Conservation (phyloP, 805 yeast genomes). For the Ogataea wickerhamii region DNA sequence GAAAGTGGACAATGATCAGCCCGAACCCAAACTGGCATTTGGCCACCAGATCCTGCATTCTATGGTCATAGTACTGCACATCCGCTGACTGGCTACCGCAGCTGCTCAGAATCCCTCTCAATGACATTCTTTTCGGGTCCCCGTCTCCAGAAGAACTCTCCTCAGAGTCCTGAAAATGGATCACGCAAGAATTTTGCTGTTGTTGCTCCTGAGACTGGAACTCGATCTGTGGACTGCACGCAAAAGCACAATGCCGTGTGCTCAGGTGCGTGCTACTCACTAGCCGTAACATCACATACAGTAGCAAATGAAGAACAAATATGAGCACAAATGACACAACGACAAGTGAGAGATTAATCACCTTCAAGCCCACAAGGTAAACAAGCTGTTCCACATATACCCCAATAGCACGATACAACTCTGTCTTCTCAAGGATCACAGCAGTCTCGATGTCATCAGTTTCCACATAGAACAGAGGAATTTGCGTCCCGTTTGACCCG, state of each 20-base stretch:
- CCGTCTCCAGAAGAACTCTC: not conserved
- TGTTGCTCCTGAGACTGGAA: not conserved
- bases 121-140: slow-evolving; percentile 2
- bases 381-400: slow-evolving; percentile 13
- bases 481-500: slow-evolving; percentile 20
- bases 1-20: slow-evolving; percentile 16
- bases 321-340: slow-evolving; percentile 16
- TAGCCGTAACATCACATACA: slow-evolving; percentile 14
- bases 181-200: not conserved
- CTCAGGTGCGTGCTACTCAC: slow-evolving; percentile 3
- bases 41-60: slow-evolving; percentile 15
- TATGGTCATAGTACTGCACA: slow-evolving; percentile 7
- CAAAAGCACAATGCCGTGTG: not conserved
- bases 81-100: not conserved
- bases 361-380: slow-evolving; percentile 19
- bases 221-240: slow-evolving; percentile 1
- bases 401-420: slow-evolving; percentile 19
- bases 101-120: not conserved
- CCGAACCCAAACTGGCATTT: slow-evolving; percentile 18
- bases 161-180: not conserved
- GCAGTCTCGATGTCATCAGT: slow-evolving; percentile 9
- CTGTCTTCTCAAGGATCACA: slow-evolving; percentile 7
- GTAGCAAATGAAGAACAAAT: slow-evolving; percentile 18
- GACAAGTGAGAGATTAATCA: slow-evolving; percentile 21
- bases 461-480: slow-evolving; percentile 14